These are phyloP conservation scores for Aspergillus biplanus DNA, from an alignment of 495 filamentous ascomycete species.

Conservation along the genomic window DNA sequence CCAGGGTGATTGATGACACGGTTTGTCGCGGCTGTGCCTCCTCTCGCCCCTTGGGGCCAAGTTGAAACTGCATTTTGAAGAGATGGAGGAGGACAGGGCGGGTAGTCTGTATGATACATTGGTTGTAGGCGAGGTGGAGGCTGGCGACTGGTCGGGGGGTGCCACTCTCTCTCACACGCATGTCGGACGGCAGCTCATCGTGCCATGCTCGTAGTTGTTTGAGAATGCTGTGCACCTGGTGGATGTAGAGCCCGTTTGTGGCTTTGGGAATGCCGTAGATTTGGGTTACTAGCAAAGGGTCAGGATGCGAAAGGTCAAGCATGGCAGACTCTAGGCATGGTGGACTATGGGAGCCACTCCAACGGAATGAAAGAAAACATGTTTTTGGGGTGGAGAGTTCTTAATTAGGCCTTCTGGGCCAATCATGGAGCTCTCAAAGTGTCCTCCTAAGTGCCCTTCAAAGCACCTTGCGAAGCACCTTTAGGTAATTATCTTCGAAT, in stretches of 20 bases:
- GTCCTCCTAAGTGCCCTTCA: too few relatives aligned
- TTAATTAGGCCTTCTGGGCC: too few relatives aligned
- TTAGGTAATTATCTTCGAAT: too few relatives aligned
- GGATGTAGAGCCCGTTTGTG: conserved; percentile 25
- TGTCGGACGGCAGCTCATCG: conserved; percentile 26
- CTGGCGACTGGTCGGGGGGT: conserved; percentile 26
- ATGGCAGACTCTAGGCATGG: too few relatives aligned
- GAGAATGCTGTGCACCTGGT: conserved; percentile 33
- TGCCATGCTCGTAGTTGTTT: conserved; percentile 27
- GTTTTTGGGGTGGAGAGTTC: too few relatives aligned
- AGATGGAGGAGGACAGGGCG: conserved; percentile 33
- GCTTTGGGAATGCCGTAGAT: conserved; percentile 29
- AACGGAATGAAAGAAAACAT: too few relatives aligned
- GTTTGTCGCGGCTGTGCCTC: conserved; percentile 6
- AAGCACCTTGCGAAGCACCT: too few relatives aligned
- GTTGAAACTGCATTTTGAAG: conserved; percentile 30
- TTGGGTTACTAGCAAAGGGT: conserved; percentile 23
- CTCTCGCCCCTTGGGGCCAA: conserved; percentile 6
- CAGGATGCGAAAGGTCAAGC: background rate
- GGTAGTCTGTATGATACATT: conserved; percentile 34
- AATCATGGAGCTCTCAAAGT: too few relatives aligned
- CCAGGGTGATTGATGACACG: conserved; percentile 25
- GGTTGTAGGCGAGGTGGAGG: conserved; percentile 34
- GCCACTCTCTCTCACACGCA: conserved; percentile 17
- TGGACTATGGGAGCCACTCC: too few relatives aligned